Base-by-base conservation (phyloP, 2,329 filamentous ascomycete genomes). In the Venturia effusa region DNA sequence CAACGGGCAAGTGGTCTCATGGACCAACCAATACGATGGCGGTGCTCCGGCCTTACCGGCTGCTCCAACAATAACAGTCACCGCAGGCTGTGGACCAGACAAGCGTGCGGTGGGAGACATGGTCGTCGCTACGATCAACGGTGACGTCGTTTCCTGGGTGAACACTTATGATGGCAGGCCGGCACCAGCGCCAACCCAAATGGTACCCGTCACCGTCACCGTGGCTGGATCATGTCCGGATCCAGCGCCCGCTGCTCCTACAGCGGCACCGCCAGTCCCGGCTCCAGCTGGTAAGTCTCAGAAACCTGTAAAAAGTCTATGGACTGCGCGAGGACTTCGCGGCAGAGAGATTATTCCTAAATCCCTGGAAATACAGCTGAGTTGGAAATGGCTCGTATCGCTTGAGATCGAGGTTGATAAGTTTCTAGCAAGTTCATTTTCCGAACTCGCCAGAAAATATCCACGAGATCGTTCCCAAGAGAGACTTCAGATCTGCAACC, bases 1-100 rank as follows among this genome's bases (percentile, higher is more conserved):
- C 64, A 70, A 87, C 66, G 85, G 84, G 64, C 65, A 83, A 59
- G 75, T 80, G 4, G 79, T 81, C 32, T 81, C 81, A 10, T 88
- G 84, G 85, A 71, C 75, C 63, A 88, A 88, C 74, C 74, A 79
- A 67, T 86, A 78, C 63, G 75, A 74, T 65, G 81, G 79, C 54
- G 61, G 66, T 45, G 62, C 64, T 39, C 62, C 68, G 30, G 65
- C 67, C n/a, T 48, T 72, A 39, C 43, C 67, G 22, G 41, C 67
- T 62, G 40, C 67, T 40, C 54, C 66, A 10, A 41, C 67, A n/a
- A 64, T 67, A 39, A 27, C 57, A 43, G 64, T 65, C 13, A 62
- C 67, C 57, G 61, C 55, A 6, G 65, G 66, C 48, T 57, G 51
- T 17, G 51, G 30, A n/a, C 27, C 51, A 34, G 27, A 5, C 51